phyloP scores from a whole-genome alignment of 177 flowering plant genomes.

The Vitis hybrid region DNA sequence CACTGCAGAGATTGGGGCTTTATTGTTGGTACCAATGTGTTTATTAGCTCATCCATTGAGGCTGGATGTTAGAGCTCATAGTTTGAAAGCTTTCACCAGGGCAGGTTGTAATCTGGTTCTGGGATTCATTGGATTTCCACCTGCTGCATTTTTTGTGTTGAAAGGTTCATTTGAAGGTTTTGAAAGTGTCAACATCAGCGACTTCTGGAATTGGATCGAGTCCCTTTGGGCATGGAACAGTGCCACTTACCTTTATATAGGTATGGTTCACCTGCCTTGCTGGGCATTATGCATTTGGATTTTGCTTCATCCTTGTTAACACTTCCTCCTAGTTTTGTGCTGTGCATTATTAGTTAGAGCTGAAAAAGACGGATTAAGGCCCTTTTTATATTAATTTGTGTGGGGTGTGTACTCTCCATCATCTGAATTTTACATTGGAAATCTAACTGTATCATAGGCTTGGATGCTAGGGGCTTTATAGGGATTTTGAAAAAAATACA shows the following conservation, averaged over 20 bases:
- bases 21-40: slow-evolving; percentile 77
- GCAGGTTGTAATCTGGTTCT: slow-evolving; percentile 44
- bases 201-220: slow-evolving; percentile 84
- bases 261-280: slow-evolving; percentile 81
- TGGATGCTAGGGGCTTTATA: too few species aligned
- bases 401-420: too few species aligned
- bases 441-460: too few species aligned
- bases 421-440: too few species aligned
- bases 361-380: too few species aligned
- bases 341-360: slow-evolving; percentile 5
- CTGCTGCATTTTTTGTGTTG: slow-evolving; percentile 42
- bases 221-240: slow-evolving; percentile 90
- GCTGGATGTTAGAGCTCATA: slow-evolving; percentile 32
- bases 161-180: slow-evolving; percentile 49
- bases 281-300: slow-evolving; percentile 63
- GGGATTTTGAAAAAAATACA: too few species aligned
- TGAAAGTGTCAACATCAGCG: slow-evolving; percentile 37
- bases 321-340: background rate
- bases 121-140: slow-evolving; percentile 55
- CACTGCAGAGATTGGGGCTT: slow-evolving; percentile 85
- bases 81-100: slow-evolving; percentile 28
- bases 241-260: slow-evolving; percentile 81
- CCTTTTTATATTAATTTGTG: too few species aligned
- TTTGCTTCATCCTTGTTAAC: slow-evolving; percentile 44
- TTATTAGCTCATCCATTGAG: slow-evolving; percentile 62